Evolutionary conservation across 2,329 filamentous ascomycete genomes (phyloP).

Genomic region (Penicillium sp.): DNA sequence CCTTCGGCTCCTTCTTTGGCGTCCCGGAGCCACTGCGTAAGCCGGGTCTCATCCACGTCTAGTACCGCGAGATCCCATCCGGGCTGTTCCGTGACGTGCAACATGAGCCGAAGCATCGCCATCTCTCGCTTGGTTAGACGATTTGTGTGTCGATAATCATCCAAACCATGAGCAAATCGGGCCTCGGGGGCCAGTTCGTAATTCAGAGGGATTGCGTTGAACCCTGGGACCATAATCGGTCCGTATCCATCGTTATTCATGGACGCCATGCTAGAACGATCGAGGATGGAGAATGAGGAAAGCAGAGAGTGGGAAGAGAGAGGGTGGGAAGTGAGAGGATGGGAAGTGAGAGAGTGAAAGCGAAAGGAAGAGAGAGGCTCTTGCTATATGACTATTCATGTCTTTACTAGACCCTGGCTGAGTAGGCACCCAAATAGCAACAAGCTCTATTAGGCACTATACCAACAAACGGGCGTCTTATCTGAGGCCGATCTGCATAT

Average conservation of each 20-base stretch:
- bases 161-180: constrained; percentile 11
- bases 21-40: constrained; percentile 6
- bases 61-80: background rate
- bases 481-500: too few species aligned
- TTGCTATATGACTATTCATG: too few species aligned
- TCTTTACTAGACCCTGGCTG: too few species aligned
- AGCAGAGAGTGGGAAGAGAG: too few species aligned
- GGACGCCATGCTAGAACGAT: background rate
- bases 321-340: too few species aligned
- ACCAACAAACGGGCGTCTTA: too few species aligned
- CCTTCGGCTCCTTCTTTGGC: constrained; percentile 4
- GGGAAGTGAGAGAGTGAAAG: too few species aligned
- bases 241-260: constrained; percentile 2
- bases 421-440: too few species aligned
- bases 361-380: too few species aligned
- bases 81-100: constrained; percentile 8
- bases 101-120: constrained; percentile 14
- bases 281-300: background rate
- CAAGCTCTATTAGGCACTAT: too few species aligned
- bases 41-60: background rate
- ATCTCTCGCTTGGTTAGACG: constrained; percentile 13
- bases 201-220: constrained; percentile 7
- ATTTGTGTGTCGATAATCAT: constrained; percentile 12
- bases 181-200: constrained; percentile 4
- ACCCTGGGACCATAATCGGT: constrained; percentile 8